Percentiles rank a stretch among this genome's conserved stretches.
Conservation (phyloP, 306 rosid genomes). For the Malus orientalis region DNA sequence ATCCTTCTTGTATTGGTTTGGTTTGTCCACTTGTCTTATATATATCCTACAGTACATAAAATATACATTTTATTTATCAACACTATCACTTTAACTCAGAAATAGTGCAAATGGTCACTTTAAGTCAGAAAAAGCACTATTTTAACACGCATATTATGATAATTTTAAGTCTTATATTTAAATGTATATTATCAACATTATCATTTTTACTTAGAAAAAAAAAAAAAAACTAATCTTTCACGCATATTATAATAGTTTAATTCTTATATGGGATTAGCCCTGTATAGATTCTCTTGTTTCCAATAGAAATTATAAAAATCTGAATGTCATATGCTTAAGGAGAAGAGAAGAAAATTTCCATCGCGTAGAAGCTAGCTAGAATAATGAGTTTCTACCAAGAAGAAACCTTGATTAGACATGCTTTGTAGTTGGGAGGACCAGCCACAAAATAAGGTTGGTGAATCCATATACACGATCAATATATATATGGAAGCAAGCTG, state of each 20-base stretch:
- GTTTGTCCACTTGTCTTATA: background rate
- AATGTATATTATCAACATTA: background rate
- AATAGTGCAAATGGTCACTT: too few species aligned
- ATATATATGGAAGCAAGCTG: background rate
- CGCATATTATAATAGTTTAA: background rate
- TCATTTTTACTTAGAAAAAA: background rate
- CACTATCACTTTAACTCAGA: too few species aligned
- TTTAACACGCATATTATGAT: too few species aligned
- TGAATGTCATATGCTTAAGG: background rate
- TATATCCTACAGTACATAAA: background rate
- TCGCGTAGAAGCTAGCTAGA: background rate
- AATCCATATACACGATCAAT: background rate
- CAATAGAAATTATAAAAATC: too few species aligned
- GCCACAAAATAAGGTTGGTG: background rate
- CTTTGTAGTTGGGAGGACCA: background rate
- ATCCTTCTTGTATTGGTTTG: background rate
- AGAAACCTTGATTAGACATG: background rate
- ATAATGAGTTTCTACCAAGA: background rate
- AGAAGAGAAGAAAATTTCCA: background rate
- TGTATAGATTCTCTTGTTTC: too few species aligned
- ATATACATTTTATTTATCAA: background rate
- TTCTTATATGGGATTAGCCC: too few species aligned
- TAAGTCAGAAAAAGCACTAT: too few species aligned
- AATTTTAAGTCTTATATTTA: too few species aligned
- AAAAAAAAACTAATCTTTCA: background rate